These are phyloP conservation scores for Termitomyces sp. DNA, from an alignment of 768 basidiomycete species.

Conservation along the genomic window DNA sequence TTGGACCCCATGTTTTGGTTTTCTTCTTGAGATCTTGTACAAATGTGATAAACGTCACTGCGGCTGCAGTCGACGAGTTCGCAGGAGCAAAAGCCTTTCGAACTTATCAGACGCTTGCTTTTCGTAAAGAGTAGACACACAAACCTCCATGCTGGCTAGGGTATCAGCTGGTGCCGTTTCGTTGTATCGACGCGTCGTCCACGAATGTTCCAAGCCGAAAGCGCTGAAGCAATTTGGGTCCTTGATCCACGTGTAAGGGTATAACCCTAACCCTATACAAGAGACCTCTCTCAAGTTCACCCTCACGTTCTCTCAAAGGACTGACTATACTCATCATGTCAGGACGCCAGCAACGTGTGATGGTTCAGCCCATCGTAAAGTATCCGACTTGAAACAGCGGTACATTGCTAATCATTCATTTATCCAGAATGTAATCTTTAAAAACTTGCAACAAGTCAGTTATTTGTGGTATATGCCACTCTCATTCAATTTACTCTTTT, in stretches of 20 bases:
- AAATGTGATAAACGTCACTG: conserved; percentile 98
- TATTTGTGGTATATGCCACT: neutral
- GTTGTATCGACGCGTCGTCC: conserved; percentile 20
- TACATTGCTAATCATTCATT: conserved; percentile 3
- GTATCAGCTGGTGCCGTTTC: conserved; percentile 5
- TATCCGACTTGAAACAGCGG: conserved; percentile 8
- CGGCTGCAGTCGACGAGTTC: conserved; percentile 93
- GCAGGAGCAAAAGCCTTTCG: conserved; percentile 61
- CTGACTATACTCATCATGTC: conserved; percentile 56
- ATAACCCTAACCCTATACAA: conserved; percentile 21
- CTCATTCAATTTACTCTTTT: conserved; percentile 9
- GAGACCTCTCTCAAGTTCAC: neutral
- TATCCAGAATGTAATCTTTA: conserved; percentile 90
- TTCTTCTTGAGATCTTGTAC: conserved; percentile 98
- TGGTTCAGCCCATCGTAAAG: conserved; percentile 98
- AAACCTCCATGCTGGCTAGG: conserved; percentile 22
- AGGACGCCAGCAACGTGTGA: conserved; percentile 89
- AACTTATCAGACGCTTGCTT: conserved; percentile 6
- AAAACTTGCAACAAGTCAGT: conserved; percentile 84
- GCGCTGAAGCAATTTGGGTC: too few relatives aligned
- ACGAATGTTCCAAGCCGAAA: conserved; percentile 3
- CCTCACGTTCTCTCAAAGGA: conserved; percentile 5
- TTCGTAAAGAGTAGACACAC: conserved; percentile 2
- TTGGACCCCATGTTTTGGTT: conserved; percentile 92
- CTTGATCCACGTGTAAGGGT: conserved; percentile 14